Base-by-base conservation (phyloP, 495 filamentous ascomycete species). In the Letharia lupina region DNA sequence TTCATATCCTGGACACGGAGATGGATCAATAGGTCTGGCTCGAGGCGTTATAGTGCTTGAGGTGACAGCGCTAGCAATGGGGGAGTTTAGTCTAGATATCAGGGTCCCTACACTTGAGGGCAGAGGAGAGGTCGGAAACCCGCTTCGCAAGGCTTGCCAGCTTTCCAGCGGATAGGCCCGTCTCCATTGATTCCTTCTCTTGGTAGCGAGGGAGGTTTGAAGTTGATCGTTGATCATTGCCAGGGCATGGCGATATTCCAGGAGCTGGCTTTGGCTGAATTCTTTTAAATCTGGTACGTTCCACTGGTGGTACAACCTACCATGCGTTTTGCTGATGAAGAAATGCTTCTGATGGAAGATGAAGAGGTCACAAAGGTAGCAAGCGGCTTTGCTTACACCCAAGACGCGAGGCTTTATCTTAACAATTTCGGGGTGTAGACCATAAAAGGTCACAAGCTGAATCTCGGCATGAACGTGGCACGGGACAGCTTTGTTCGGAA, bases 301-400 rank as follows among this genome's bases (percentile, higher is more conserved):
- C 69, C 71, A 73, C 20, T 16, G 60, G 6, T 67, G 37, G 37
- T 68, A 70, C 15, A 73, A 54, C n/a, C 35, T 39, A 9, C 70
- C 67, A 42, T 73, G 67, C 3, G 71, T 67, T 2, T 58, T 52
- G 16, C 59, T 63, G 18, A 73, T 60, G 47, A 59, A 67, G 64
- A 65, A 72, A n/a, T 40, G 37, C 10, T 41, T 39, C 35, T 73
- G 67, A 3, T 15, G 41, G 44, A 12, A 42, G 16, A 73, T 66
- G 40, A 73, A 73, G 10, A 73, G 65, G 60, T 68, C 42, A 47
- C 71, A 73, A 4, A 73, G 68, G 48, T 72, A 73, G 47, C 71
- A 73, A 40, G 69, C 65, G 2, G 65, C 33, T 61, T 72, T 73
- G 45, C 71, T 73, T 4, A 64, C 60, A 15, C 71, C 70, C 4